Percentiles rank a stretch among this genome's conserved stretches.
Conservation (phyloP, 1,284 basidiomycete species). For the Moesziomyces antarcticus region DNA sequence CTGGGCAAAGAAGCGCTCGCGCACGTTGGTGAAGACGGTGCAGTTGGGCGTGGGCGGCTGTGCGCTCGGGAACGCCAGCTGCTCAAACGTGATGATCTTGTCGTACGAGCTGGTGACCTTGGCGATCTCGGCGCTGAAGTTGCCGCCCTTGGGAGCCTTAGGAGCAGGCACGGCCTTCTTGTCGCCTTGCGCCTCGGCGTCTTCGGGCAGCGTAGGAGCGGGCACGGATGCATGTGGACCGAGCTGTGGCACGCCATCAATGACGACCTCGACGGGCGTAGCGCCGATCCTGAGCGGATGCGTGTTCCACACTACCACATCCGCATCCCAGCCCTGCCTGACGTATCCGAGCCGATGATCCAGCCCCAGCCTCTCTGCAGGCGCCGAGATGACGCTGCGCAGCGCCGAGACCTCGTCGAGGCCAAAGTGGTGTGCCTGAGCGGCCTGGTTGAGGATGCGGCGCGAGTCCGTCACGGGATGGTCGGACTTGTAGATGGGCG, state of each 20-base stretch:
- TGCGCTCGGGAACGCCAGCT: slow-evolving; percentile 50
- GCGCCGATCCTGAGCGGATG: slow-evolving; percentile 78
- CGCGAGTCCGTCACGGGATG: slow-evolving; percentile 81
- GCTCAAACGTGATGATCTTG: slow-evolving; percentile 44
- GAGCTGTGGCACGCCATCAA: slow-evolving; percentile 73
- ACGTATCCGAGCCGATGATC: slow-evolving; percentile 84
- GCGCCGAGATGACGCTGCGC: slow-evolving; percentile 79
- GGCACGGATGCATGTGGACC: slow-evolving; percentile 26
- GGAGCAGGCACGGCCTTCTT: slow-evolving; percentile 15
- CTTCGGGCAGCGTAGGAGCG: slow-evolving; percentile 9
- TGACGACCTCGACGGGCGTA: slow-evolving; percentile 73
- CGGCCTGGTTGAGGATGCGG: slow-evolving; percentile 83
- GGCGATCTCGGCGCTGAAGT: slow-evolving; percentile 49
- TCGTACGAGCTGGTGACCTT: slow-evolving; percentile 33
- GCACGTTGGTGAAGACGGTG: slow-evolving; percentile 51
- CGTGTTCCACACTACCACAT: slow-evolving; percentile 88
- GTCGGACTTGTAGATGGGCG: slow-evolving; percentile 78
- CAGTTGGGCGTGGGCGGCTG: slow-evolving; percentile 10
- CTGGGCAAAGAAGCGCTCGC: slow-evolving; percentile 22
- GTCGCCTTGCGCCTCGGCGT: not conserved
- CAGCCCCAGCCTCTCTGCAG: slow-evolving; percentile 80
- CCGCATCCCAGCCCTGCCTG: slow-evolving; percentile 73
- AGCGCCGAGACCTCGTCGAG: slow-evolving; percentile 73
- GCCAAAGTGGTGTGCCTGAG: slow-evolving; percentile 82
- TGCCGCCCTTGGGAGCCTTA: slow-evolving; percentile 23